A percentile compares a stretch with the other conserved stretches of the same genome.
Evolutionary conservation across 192 early-diverging fungal genomes (phyloP).

Genomic region (Rhizophlyctis rosea): DNA sequence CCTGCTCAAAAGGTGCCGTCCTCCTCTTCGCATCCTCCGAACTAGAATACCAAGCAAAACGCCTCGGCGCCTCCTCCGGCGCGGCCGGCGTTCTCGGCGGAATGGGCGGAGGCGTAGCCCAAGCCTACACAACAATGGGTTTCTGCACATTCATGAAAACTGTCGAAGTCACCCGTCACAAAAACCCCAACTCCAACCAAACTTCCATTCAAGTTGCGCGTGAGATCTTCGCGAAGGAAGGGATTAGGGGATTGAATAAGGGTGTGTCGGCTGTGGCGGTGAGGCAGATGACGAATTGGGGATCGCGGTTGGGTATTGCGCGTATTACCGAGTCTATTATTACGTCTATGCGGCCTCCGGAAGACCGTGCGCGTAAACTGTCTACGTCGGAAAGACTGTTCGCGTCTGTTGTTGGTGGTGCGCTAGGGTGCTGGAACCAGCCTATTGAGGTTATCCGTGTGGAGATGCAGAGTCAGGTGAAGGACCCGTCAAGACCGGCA

Average conservation of each 20-base stretch:
- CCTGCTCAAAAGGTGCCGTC: slow-evolving; percentile 76
- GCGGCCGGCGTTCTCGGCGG: slow-evolving; percentile 86
- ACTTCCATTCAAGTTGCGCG: slow-evolving; percentile 82
- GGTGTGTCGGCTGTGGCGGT: slow-evolving; percentile 98
- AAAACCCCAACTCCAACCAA: slow-evolving; percentile 55
- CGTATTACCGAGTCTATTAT: slow-evolving; percentile 63
- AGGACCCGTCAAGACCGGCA: slow-evolving; percentile 80
- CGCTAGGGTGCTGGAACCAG: slow-evolving; percentile 96
- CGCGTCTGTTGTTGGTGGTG: slow-evolving; percentile 87
- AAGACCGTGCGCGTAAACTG: slow-evolving; percentile 31
- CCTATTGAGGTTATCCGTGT: slow-evolving; percentile 99
- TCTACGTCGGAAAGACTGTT: slow-evolving; percentile 57
- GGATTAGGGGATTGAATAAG: slow-evolving; percentile 96
- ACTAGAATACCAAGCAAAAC: slow-evolving; percentile 59
- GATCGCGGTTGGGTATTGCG: slow-evolving; percentile 77
- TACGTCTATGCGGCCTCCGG: slow-evolving; percentile 40
- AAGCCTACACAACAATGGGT: slow-evolving; percentile 99
- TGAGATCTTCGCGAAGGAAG: slow-evolving; percentile 90
- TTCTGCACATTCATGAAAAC: slow-evolving; percentile 99
- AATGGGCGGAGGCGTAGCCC: slow-evolving; percentile 90
- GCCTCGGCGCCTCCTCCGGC: slow-evolving; percentile 36
- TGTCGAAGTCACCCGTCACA: slow-evolving; percentile 92
- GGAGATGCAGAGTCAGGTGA: slow-evolving; percentile 96
- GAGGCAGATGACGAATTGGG: slow-evolving; percentile 98
- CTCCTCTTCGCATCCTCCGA: slow-evolving; percentile 71